A percentile compares a stretch with the other conserved stretches of the same genome.
phyloP scores from a whole-genome alignment of 2,329 filamentous ascomycete genomes.

The Hypomyces rosellus region DNA sequence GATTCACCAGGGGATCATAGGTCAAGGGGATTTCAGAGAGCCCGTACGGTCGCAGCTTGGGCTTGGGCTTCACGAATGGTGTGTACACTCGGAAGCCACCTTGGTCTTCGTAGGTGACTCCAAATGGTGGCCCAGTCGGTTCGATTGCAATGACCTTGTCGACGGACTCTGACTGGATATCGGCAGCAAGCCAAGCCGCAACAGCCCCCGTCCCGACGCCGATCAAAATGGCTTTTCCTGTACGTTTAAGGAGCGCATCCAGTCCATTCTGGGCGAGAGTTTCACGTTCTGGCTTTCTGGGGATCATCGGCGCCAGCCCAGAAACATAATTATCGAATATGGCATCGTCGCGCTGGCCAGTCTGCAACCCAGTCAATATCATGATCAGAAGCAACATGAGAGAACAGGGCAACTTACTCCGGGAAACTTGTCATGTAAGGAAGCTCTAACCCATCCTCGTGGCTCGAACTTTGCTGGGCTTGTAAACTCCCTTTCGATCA shows the following conservation, averaged over 20 bases:
- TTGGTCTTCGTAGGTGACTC: conserved; percentile 11
- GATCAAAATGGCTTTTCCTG: conserved; percentile 38
- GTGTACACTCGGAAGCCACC: conserved; percentile 13
- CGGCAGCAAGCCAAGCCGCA: conserved; percentile 42
- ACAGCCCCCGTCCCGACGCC: conserved; percentile 44
- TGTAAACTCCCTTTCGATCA: conserved; percentile 28
- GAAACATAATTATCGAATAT: conserved; percentile 44
- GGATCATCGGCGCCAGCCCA: conserved; percentile 31
- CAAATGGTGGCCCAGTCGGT: conserved; percentile 47
- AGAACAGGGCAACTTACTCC: conserved; percentile 20
- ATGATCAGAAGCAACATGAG: not conserved
- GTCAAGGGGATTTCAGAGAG: conserved; percentile 36
- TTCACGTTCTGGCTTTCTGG: conserved; percentile 26
- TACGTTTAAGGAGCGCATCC: conserved; percentile 34
- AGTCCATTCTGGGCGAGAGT: conserved; percentile 29
- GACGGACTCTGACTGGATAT: conserved; percentile 41
- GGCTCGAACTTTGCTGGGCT: conserved; percentile 17
- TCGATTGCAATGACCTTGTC: conserved; percentile 46
- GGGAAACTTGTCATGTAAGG: conserved; percentile 33
- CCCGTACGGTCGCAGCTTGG: conserved; percentile 30
- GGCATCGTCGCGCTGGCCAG: conserved; percentile 35
- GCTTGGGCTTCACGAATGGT: conserved; percentile 19
- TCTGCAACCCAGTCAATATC: conserved; percentile 17
- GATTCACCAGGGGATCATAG: conserved; percentile 30
- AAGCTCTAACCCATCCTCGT: conserved; percentile 20